These are phyloP conservation scores for Fraxinus sp. DNA, from an alignment of 305 asterid species.

Conservation along the genomic window DNA sequence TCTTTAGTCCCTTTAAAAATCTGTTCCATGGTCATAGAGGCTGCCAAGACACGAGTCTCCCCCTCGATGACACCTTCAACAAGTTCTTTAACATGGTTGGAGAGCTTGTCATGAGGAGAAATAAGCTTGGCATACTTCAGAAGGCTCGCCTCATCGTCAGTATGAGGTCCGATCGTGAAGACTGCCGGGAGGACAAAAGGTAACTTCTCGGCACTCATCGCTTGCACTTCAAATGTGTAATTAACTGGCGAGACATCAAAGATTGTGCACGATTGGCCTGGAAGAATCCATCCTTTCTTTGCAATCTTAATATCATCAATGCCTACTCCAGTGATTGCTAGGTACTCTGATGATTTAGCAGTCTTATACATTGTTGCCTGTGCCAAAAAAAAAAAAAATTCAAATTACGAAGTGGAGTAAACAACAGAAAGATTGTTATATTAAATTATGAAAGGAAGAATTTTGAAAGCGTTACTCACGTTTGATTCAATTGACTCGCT, in stretches of 20 bases:
- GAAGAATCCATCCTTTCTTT: slow-evolving; percentile 43
- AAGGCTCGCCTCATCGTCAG: slow-evolving; percentile 31
- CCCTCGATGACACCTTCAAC: slow-evolving; percentile 46
- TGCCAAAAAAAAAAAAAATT: neutral
- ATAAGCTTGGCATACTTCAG: slow-evolving; percentile 37
- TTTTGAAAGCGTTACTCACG: neutral
- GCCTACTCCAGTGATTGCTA: slow-evolving; percentile 36
- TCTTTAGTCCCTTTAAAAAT: slow-evolving; percentile 40
- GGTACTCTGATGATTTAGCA: slow-evolving; percentile 45
- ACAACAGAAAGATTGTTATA: neutral
- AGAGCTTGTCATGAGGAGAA: slow-evolving; percentile 40
- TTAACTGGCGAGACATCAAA: slow-evolving; percentile 41
- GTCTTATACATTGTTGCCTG: slow-evolving; percentile 24
- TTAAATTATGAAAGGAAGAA: neutral
- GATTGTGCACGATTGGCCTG: slow-evolving; percentile 35
- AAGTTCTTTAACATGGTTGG: slow-evolving; percentile 42
- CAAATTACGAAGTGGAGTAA: neutral
- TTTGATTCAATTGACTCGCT: neutral
- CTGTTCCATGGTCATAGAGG: slow-evolving; percentile 47
- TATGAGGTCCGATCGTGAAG: slow-evolving; percentile 41
- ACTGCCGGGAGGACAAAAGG: slow-evolving; percentile 43
- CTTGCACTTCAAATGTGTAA: slow-evolving; percentile 44
- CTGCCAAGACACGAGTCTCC: slow-evolving; percentile 41
- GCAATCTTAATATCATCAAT: slow-evolving; percentile 32
- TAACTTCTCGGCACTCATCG: slow-evolving; percentile 45